Evolutionary conservation across 805 yeast species (phyloP), one percentile per base, ranked within the genome.

Genomic region (Phaffomyces thermotolerans): DNA sequence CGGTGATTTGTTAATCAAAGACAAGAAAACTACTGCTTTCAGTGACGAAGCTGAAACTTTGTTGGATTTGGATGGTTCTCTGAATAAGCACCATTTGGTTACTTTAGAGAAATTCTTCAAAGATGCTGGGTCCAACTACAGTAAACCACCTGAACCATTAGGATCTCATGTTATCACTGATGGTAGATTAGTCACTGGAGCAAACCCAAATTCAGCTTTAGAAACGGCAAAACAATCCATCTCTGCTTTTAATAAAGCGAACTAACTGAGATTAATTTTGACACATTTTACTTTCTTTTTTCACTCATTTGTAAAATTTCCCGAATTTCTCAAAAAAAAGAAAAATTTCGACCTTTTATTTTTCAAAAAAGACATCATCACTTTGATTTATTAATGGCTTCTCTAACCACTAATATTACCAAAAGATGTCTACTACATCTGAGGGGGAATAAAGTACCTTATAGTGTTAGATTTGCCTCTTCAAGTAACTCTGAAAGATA

Each of bases 121-220:
- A 23, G 54, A 62, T 39, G 60, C 57, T 29, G 73, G 75, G 43
- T 82, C 75, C 34, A 62, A 47, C 23, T 75, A 64, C 54, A 61
- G 63, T 33, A 58, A 65, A 20, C 82, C 84, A 37, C 51, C 61
- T 7, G 72, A 68, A 14, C 78, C 80, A 32, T 78, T 73, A 67
- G 80, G 59, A 34, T 75, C 69, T 36, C 76, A 64, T 52, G 57
- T 73, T 15, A 66, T 77, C 36, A 62, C 64, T 24, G 86, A 81
- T 54, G 82, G 81, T 24, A 73, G 73, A 52, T 42, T 81, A 35
- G 76, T 80, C 34, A 73, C 84, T n/a, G 87, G 87, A 38, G 75
- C 72, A 22, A 81, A 81, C 63, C 86, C 86, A 20, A 76, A 74
- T 17, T 69, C 78, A 37, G 81, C 81, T 12, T 45, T 53, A 12